Base-by-base conservation (phyloP, 108 stramenopile species). In the Nitzschia sp. region DNA sequence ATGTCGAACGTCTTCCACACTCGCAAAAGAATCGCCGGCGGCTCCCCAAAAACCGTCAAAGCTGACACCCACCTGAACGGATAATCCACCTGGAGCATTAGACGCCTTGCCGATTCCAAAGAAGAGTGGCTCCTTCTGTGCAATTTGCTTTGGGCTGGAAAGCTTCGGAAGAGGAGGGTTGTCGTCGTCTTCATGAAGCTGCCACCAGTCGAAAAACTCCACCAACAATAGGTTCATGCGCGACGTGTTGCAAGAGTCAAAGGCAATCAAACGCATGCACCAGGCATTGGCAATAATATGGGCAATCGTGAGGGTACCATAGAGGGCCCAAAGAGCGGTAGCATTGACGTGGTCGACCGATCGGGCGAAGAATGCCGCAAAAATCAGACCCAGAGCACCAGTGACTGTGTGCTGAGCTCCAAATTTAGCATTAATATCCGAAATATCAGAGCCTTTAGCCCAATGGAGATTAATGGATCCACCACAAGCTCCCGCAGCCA, bases 371-470 rank as follows among this genome's bases (percentile, higher is more conserved):
- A 89, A 35, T 23, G 80, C 87, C 17, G 92, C 81, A 63, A 84
- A 81, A 0, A 93, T 63, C 34, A 93, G 70, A 27, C 92, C 92
- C 25, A 89, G 28, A 27, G 85, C 83, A n/a, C 85, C 92, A 8
- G 89, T 79, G 30, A 90, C 81, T 19, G 92, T 90, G 36, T 90
- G 75, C 47, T 93, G 92, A 13, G 92, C 89, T 9, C 92, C 92
- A 75, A 77, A 87, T 63, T 93, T 93, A 66, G 88, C 92, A 47
- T 81, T 80, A 34, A 85, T 81, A 52, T 83, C 83, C n/a, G 82
- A 77, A 65, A 85, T 81, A 68, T 82, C 89, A 26, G 79, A 84
- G 45, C 76, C 88, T 33, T 73, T 71, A 1, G 92, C 83, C 92
- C 92, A 93, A 64, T 90, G 75, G 46, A 93, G 65, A 60, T 90